These are phyloP conservation scores for Crepidotus variabilis DNA, from an alignment of 768 basidiomycete species.

Conservation along the genomic window DNA sequence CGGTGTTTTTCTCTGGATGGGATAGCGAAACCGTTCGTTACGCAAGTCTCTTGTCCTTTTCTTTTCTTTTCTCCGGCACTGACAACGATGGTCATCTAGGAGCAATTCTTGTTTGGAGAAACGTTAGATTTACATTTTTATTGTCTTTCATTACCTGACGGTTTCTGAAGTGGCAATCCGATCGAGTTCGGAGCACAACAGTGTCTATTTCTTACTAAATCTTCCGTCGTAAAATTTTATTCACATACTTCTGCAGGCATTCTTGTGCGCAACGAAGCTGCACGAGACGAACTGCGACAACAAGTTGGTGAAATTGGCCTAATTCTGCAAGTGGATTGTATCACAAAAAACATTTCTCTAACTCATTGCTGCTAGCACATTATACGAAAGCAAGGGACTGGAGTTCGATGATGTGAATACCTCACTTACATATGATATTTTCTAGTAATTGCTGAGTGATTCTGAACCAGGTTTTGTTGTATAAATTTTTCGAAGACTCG, in stretches of 20 bases:
- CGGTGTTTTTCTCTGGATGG: slow-evolving; percentile 54
- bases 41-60: slow-evolving; percentile 15
- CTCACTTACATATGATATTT: no score
- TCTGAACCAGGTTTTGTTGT: slow-evolving; percentile 28
- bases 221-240: background rate
- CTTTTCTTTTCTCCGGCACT: background rate
- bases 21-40: slow-evolving; percentile 41
- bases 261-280: slow-evolving; percentile 59
- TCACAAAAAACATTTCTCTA: no score
- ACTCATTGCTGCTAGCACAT: slow-evolving; percentile 29
- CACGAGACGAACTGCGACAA: slow-evolving; percentile 40
- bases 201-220: slow-evolving; percentile 42
- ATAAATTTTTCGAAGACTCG: slow-evolving; percentile 74
- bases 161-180: slow-evolving; percentile 28
- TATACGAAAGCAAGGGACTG: slow-evolving; percentile 63
- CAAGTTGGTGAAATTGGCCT: slow-evolving; percentile 58
- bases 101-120: slow-evolving; percentile 57
- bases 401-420: slow-evolving; percentile 58
- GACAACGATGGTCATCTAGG: slow-evolving; percentile 19
- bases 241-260: slow-evolving; percentile 43
- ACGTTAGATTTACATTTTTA: slow-evolving; percentile 28
- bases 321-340: slow-evolving; percentile 43
- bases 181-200: slow-evolving; percentile 66
- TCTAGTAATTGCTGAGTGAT: no score
- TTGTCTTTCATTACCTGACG: background rate